Evolutionary conservation across 495 filamentous ascomycete species (phyloP).

Genomic region (Penicillium nucicola): DNA sequence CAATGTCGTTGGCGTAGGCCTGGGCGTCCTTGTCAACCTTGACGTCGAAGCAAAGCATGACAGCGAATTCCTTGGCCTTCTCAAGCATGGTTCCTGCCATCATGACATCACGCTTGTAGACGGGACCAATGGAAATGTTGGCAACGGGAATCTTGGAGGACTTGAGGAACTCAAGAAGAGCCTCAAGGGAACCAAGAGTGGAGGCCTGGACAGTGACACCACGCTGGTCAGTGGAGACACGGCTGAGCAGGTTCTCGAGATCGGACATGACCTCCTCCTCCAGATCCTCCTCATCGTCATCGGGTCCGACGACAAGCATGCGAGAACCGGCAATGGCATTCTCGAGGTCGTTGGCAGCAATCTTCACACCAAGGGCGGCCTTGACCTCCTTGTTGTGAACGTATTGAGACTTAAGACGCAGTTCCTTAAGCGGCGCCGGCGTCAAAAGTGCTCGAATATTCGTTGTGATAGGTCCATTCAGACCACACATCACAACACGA

Average conservation of each 20-base stretch:
- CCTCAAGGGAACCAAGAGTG: slow-evolving; percentile 95
- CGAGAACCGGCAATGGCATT: slow-evolving; percentile 96
- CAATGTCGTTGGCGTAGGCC: slow-evolving; percentile 86
- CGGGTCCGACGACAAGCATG: slow-evolving; percentile 85
- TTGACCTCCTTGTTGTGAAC: slow-evolving; percentile 99
- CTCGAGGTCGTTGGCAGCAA: slow-evolving; percentile 93
- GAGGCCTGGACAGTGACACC: slow-evolving; percentile 98
- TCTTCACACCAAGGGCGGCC: slow-evolving; percentile 97
- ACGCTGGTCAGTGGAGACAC: slow-evolving; percentile 83
- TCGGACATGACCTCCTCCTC: slow-evolving; percentile 96
- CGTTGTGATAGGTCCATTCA: slow-evolving; percentile 89
- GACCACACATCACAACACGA: slow-evolving; percentile 89
- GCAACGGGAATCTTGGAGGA: slow-evolving; percentile 94
- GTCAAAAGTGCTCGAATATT: slow-evolving; percentile 97
- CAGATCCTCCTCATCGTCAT: slow-evolving; percentile 95
- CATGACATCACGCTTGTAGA: slow-evolving; percentile 98
- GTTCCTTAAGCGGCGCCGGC: slow-evolving; percentile 88
- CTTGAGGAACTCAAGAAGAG: slow-evolving; percentile 91
- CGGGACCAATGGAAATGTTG: slow-evolving; percentile 95
- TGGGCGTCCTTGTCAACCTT: slow-evolving; percentile 97
- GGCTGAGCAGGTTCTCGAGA: slow-evolving; percentile 83
- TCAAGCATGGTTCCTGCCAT: slow-evolving; percentile 95
- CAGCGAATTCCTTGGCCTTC: slow-evolving; percentile 90
- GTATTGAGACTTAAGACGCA: slow-evolving; percentile 90
- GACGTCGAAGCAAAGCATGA: slow-evolving; percentile 99